Evolutionary conservation across 768 basidiomycete species (phyloP).

Genomic region (Boletales sp.): DNA sequence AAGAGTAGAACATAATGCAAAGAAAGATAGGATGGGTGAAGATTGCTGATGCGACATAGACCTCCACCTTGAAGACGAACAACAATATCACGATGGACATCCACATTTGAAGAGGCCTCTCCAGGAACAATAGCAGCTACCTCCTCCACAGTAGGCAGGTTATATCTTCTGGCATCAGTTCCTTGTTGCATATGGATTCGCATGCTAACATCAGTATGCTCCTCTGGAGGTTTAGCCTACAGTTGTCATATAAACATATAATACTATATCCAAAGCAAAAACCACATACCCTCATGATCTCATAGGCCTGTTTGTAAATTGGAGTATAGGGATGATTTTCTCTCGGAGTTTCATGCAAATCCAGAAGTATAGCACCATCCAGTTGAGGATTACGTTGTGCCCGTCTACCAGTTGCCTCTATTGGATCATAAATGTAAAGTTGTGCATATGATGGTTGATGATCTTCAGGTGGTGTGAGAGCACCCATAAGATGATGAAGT

Average conservation of each 20-base stretch:
- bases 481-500: slow-evolving; percentile 35
- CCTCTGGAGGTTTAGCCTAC: slow-evolving; percentile 9
- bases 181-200: slow-evolving; percentile 4
- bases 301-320: slow-evolving; percentile 31
- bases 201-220: slow-evolving; percentile 11
- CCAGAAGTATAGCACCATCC: slow-evolving; percentile 13
- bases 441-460: slow-evolving; percentile 34
- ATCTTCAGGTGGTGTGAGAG: slow-evolving; percentile 24
- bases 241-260: too few species aligned
- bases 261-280: too few species aligned
- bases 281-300: slow-evolving; percentile 20
- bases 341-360: slow-evolving; percentile 23
- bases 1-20: slow-evolving; percentile 46
- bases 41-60: slow-evolving; percentile 32
- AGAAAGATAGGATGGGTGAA: slow-evolving; percentile 33
- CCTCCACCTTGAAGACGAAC: slow-evolving; percentile 20
- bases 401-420: slow-evolving; percentile 28
- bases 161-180: slow-evolving; percentile 37
- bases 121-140: slow-evolving; percentile 40
- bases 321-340: slow-evolving; percentile 23
- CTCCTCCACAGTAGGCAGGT: slow-evolving; percentile 41
- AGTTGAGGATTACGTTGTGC: slow-evolving; percentile 22
- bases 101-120: slow-evolving; percentile 13
- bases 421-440: slow-evolving; percentile 40
- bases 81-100: slow-evolving; percentile 35